Conservation (phyloP, 2,329 filamentous ascomycete genomes). For the Phaeosphaeriaceae sp. region DNA sequence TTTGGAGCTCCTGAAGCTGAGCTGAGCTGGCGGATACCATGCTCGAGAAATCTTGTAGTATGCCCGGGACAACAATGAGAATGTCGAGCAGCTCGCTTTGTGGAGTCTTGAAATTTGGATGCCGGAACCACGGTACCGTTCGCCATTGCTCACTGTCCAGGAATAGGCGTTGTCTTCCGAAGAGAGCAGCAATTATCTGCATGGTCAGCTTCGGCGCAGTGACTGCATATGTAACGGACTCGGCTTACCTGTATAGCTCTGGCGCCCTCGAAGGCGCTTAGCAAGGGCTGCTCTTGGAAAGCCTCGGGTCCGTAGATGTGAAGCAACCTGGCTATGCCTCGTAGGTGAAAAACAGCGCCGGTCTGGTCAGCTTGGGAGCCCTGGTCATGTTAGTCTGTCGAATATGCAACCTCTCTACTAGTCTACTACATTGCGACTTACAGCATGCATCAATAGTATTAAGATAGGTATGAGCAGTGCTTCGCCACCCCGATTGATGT, state of each 20-base stretch:
- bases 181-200: not conserved
- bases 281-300: not conserved
- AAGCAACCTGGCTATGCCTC: not conserved
- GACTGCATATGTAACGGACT: not conserved
- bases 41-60: not conserved
- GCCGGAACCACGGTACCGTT: not conserved
- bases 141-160: not conserved
- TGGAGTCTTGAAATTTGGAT: not conserved
- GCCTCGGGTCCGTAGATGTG: not conserved
- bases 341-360: not conserved
- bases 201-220: not conserved
- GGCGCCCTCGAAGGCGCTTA: not conserved
- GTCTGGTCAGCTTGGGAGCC: not conserved
- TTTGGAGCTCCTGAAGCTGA: not conserved
- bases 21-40: not conserved
- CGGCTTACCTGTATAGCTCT: not conserved
- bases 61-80: not conserved
- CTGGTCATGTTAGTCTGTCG: not conserved
- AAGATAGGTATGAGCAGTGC: not conserved
- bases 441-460: not conserved
- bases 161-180: slow-evolving; percentile 1
- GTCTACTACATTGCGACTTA: not conserved
- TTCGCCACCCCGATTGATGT: not conserved
- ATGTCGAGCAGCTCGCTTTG: slow-evolving; percentile 1
- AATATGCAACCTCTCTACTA: not conserved